A percentile compares a stretch with the other conserved stretches of the same genome.
These are phyloP conservation scores for Amylostereum areolatum DNA, from an alignment of 1,284 basidiomycete genomes.

Conservation along the genomic window DNA sequence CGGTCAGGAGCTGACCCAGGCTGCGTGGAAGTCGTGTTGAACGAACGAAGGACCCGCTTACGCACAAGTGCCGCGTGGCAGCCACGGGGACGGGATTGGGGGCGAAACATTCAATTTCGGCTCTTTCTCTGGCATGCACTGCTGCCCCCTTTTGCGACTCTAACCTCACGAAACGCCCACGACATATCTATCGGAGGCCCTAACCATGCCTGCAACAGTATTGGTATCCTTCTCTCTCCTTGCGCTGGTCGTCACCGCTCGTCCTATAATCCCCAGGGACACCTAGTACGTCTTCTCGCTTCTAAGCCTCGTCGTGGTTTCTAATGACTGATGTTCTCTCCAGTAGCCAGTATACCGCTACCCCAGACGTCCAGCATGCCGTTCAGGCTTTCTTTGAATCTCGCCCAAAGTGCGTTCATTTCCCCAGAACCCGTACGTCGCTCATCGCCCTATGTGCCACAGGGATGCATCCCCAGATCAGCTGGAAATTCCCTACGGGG, in stretches of 20 bases:
- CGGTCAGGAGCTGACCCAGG: too few relatives aligned
- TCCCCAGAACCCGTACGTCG: neutral
- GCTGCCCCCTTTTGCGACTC: neutral
- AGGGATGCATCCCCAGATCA: constrained; percentile 18
- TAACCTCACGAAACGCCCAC: neutral
- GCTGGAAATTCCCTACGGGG: constrained; percentile 9
- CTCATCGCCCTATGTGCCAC: constrained; percentile 3
- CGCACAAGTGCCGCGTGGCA: too few relatives aligned
- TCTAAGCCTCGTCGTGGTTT: neutral
- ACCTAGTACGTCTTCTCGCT: constrained; percentile 14
- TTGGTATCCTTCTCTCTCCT: constrained; percentile 36
- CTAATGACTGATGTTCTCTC: neutral
- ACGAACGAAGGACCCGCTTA: too few relatives aligned
- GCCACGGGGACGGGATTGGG: too few relatives aligned
- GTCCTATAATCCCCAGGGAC: constrained; percentile 27
- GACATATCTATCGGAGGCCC: neutral
- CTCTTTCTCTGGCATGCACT: neutral
- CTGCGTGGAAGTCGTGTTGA: too few relatives aligned
- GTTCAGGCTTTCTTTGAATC: constrained; percentile 33
- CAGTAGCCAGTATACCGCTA: constrained; percentile 10
- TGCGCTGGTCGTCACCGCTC: constrained; percentile 40
- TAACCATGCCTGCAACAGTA: constrained; percentile 33
- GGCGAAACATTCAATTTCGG: neutral
- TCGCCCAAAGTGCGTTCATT: constrained; percentile 30
- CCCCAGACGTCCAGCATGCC: constrained; percentile 25